Evolutionary conservation across 192 early-diverging fungal species (phyloP).

Genomic region (Linnemannia exigua): DNA sequence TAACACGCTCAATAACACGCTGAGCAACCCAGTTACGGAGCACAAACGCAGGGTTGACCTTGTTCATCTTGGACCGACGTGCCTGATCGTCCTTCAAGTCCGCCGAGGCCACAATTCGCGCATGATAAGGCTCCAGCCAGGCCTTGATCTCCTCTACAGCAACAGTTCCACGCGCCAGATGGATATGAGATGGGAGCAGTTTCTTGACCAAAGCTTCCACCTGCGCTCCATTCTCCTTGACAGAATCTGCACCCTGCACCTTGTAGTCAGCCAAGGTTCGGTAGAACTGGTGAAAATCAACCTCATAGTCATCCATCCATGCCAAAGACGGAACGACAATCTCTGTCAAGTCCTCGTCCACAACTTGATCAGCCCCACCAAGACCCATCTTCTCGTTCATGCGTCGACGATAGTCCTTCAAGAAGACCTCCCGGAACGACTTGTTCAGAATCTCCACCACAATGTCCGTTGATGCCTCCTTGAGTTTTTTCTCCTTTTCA

Average conservation of each 20-base stretch:
- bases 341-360: conserved; percentile 63
- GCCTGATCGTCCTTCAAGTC: conserved; percentile 25
- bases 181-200: conserved; percentile 30
- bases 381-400: conserved; percentile 78
- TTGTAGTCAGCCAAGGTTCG: conserved; percentile 72
- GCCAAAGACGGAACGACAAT: conserved; percentile 78
- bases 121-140: conserved; percentile 74
- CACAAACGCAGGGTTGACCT: conserved; percentile 81
- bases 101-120: conserved; percentile 63
- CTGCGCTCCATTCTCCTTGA: conserved; percentile 30
- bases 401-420: conserved; percentile 61
- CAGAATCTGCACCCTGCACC: conserved; percentile 33
- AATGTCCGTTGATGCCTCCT: conserved; percentile 55
- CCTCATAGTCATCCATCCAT: conserved; percentile 70
- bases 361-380: conserved; percentile 3
- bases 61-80: conserved; percentile 71
- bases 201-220: conserved; percentile 38
- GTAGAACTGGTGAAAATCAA: conserved; percentile 86
- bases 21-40: conserved; percentile 87
- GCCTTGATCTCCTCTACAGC: conserved; percentile 51
- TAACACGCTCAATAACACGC: conserved; percentile 70
- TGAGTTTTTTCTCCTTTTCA: conserved; percentile 33
- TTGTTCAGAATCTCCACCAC: conserved; percentile 67
- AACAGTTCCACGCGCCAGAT: conserved; percentile 41
- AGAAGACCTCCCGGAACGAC: conserved; percentile 65